Base-by-base conservation (phyloP, 2,329 filamentous ascomycete species). In the Phyllosticta citriasiana region DNA sequence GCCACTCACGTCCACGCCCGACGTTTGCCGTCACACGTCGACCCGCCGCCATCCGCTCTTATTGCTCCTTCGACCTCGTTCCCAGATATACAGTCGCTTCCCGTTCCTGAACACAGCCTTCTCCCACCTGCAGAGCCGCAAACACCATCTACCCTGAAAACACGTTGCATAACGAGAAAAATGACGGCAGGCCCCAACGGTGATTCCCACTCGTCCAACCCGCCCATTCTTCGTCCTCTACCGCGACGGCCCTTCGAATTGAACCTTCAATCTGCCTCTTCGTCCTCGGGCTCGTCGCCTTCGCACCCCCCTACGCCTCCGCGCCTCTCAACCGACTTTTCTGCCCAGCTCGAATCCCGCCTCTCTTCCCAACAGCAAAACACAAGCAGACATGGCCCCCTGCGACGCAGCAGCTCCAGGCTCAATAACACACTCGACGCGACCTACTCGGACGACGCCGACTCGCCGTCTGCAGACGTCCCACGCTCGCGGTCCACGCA, bases 401-500 rank as follows among this genome's bases (percentile, higher is more conserved):
- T 25, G 4, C 22, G 55, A 25, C 35, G 54, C 35, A 14, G n/a
- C 50, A 61, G 25, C 27, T 40, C 35, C 40, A 52, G 30, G 50
- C 24, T 35, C 14, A 24, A 55, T 24, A 30, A 51, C 26, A 40
- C 35, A 6, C 68, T 71, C 66, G 67, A 76, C 61, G 72, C 75
- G 66, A 47, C 40, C 6, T 30, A 8, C n/a, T 68, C 71, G 51
- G 71, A 70, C 22, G 52, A 51, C 59, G 16, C 51, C 66, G 55
- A 57, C 57, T 12, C 53, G 65, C 35, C 71, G 67, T 47, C 40
- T 6, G 64, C 73, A 66, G 62, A 76, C 81, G 57, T 78, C 53
- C 78, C 53, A 70, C 85, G 89, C 62, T 88, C 87, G 25, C 85
- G 88, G 65, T 96, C 91, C 9, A 83, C 91, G 62, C 79, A 91